Evolutionary conservation across 2,329 filamentous ascomycete genomes (phyloP), one percentile per base, ranked within the genome.

Genomic region (Pyrenochaeta sp.): DNA sequence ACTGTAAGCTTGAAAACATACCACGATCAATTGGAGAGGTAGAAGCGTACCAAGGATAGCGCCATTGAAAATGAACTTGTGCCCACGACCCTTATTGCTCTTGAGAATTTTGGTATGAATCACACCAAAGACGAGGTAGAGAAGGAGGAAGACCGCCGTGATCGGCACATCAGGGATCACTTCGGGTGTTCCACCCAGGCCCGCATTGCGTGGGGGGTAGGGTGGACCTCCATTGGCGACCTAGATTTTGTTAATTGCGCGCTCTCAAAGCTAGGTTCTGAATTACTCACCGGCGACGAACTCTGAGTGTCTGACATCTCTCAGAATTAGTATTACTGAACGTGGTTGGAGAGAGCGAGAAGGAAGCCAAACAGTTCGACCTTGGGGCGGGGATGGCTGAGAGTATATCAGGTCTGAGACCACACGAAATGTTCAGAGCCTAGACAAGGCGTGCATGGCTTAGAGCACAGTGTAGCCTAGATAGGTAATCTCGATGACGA

Each of bases 41-140:
- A 1, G 27, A 37, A 4, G 62, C 68, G 15, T 67, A 78, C 77
- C 80, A 45, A 81, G 77, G 30, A 83, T 61, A 27, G 79, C 69
- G 45, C 70, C 73, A 56, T 76, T 79, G 52, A 82, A 75, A 8
- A 80, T 60, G 57, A 83, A 83, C 43, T 80, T 80, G 59, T 82
- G 80, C 12, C 72, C 74, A 49, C 71, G 67, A 10, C 61, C 60
- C 39, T 72, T 73, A 63, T 82, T 82, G 25, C 61, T 63, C 54
- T 78, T 76, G 37, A 81, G 72, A 19, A 80, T 78, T 15, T 66
- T 71, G 64, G 81, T 77, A 63, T 83, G 78, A 8, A 73, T 67
- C 7, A 74, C 59, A n/a, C 76, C 80, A 36, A 75, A 74, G 25
- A 71, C 46, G 22, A 81, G 62, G 63, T 79, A 83, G 24, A 82